Evolutionary conservation across 352 stramenopile genomes (phyloP).

Genomic region (Phytophthora tentaculata): DNA sequence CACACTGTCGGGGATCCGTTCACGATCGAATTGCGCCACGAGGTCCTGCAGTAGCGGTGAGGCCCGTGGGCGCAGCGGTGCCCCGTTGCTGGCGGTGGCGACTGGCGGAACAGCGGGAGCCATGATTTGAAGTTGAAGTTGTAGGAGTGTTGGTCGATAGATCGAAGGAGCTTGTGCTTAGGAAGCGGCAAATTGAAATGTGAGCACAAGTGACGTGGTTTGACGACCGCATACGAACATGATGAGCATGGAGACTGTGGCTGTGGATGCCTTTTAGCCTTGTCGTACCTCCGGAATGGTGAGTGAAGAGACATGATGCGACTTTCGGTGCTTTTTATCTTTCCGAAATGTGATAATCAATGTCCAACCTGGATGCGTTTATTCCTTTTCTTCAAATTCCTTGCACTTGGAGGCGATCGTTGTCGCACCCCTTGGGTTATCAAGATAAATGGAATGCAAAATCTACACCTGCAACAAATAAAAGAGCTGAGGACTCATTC

Average conservation of each 20-base stretch:
- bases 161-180: not conserved
- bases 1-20: constrained; percentile 92
- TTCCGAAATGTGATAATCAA: too few relatives aligned
- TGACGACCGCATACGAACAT: not conserved
- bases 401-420: too few relatives aligned
- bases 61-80: constrained; percentile 58
- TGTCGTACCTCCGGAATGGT: constrained; percentile 10
- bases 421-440: too few relatives aligned
- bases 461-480: too few relatives aligned
- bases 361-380: constrained; percentile 6
- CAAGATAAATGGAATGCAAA: too few relatives aligned
- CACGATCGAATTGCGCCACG: constrained; percentile 91
- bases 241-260: not conserved
- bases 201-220: not conserved
- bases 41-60: constrained; percentile 68
- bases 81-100: constrained; percentile 61
- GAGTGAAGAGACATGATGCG: constrained; percentile 7
- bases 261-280: constrained; percentile 2
- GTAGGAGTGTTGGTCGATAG: not conserved
- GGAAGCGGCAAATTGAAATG: not conserved
- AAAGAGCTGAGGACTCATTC: too few relatives aligned
- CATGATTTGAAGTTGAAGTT: constrained; percentile 1
- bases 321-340: too few relatives aligned
- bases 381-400: not conserved
- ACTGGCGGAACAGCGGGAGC: constrained; percentile 5